A percentile compares a stretch with the other conserved stretches of the same genome.
phyloP scores from a whole-genome alignment of 345 rosid species.

The Alliaria petiolata region DNA sequence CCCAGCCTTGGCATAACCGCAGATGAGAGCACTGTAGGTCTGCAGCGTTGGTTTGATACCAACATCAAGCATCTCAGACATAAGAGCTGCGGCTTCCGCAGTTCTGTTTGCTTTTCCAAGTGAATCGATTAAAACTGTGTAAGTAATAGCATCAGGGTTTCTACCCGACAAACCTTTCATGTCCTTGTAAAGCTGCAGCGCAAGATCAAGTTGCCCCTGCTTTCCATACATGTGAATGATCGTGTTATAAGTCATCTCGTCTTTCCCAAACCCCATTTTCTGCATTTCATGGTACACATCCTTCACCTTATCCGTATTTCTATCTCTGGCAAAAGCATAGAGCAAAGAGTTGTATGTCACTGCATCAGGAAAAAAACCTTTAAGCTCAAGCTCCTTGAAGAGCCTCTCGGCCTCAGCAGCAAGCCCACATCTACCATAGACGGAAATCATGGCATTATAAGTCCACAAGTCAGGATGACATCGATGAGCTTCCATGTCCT shows the following conservation, averaged over 20 bases:
- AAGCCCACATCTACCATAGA: slow-evolving; percentile 80
- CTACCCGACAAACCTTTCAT: slow-evolving; percentile 65
- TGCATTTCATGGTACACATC: slow-evolving; percentile 70
- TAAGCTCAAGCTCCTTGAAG: slow-evolving; percentile 64
- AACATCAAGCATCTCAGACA: slow-evolving; percentile 88
- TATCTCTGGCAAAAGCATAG: slow-evolving; percentile 93
- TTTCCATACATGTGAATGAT: slow-evolving; percentile 96
- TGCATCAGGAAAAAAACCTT: slow-evolving; percentile 80
- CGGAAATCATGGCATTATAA: slow-evolving; percentile 93
- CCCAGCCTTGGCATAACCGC: slow-evolving; percentile 97
- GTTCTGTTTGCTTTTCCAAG: slow-evolving; percentile 82
- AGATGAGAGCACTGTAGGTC: slow-evolving; percentile 91
- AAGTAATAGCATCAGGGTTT: slow-evolving; percentile 85
- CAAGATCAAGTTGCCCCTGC: slow-evolving; percentile 74
- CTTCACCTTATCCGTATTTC: slow-evolving; percentile 71
- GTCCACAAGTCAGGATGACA: slow-evolving; percentile 98
- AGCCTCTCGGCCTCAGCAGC: slow-evolving; percentile 65
- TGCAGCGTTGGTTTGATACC: slow-evolving; percentile 81
- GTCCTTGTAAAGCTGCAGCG: slow-evolving; percentile 67
- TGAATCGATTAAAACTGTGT: slow-evolving; percentile 85
- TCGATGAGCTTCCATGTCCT: slow-evolving; percentile 61
- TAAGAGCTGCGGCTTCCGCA: slow-evolving; percentile 63
- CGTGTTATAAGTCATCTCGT: slow-evolving; percentile 90
- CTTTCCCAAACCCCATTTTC: slow-evolving; percentile 67
- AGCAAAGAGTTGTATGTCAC: slow-evolving; percentile 88